phyloP scores from a whole-genome alignment of 2,329 filamentous ascomycete genomes.

The Magnaporthiopsis rhizophila region DNA sequence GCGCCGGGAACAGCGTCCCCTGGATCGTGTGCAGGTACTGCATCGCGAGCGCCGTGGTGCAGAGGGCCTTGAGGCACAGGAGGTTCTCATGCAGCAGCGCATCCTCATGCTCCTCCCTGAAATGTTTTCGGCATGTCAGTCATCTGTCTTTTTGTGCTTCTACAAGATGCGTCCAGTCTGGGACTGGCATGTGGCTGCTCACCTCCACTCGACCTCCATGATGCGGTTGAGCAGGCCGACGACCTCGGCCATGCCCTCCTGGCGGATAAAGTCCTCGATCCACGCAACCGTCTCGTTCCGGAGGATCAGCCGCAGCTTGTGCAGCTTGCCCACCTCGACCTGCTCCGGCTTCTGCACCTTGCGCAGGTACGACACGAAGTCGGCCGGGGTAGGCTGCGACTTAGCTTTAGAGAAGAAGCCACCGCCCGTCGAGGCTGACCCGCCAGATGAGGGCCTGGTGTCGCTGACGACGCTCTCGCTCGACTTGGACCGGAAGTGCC shows the following conservation, averaged over 20 bases:
- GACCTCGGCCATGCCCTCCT: constrained; percentile 89
- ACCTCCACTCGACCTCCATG: constrained; percentile 95
- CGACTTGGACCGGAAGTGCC: constrained; percentile 64
- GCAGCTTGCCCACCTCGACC: constrained; percentile 89
- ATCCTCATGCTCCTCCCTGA: constrained; percentile 90
- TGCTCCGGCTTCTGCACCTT: constrained; percentile 74
- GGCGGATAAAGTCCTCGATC: constrained; percentile 85
- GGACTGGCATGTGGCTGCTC: constrained; percentile 30
- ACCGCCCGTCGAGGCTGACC: constrained; percentile 17
- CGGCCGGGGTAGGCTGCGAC: constrained; percentile 64
- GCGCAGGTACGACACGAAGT: constrained; percentile 79
- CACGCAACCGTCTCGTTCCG: constrained; percentile 93
- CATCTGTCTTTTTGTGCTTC: background rate
- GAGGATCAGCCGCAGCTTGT: constrained; percentile 82
- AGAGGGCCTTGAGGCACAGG: constrained; percentile 87
- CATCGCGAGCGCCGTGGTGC: constrained; percentile 81
- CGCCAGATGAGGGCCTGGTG: constrained; percentile 40
- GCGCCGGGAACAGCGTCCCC: constrained; percentile 70
- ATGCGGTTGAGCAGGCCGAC: constrained; percentile 82
- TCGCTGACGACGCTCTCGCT: constrained; percentile 60
- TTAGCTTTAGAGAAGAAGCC: constrained; percentile 61
- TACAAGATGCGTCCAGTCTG: constrained; percentile 8
- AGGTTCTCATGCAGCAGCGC: constrained; percentile 85
- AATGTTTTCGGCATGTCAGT: background rate
- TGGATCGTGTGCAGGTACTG: constrained; percentile 76